Conservation (phyloP, 2,329 filamentous ascomycete species). For the Diaporthe helianthi region DNA sequence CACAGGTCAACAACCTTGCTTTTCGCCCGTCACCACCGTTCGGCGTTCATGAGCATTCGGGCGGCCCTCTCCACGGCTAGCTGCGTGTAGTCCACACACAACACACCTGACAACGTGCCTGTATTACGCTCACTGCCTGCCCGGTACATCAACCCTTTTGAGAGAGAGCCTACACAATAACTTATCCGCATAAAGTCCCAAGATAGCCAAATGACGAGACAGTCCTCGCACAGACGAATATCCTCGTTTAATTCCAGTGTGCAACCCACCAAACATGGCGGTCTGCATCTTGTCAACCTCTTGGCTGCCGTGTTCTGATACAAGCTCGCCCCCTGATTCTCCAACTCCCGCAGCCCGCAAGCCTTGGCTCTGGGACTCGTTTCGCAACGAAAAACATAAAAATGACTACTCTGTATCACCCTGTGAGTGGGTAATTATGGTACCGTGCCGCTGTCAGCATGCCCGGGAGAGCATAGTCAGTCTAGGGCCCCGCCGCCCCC, state of each 20-base stretch:
- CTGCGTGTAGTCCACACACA: neutral
- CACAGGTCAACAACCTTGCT: neutral
- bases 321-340: constrained; percentile 8
- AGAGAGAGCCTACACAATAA: neutral
- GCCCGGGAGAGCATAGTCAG: neutral
- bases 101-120: neutral
- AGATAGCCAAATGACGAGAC: neutral
- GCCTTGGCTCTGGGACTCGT: constrained; percentile 1
- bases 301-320: constrained; percentile 17
- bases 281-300: constrained; percentile 25
- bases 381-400: constrained; percentile 5
- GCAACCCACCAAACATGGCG: constrained; percentile 10
- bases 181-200: neutral
- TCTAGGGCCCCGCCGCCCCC: no score
- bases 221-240: constrained; percentile 6
- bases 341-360: constrained; percentile 12
- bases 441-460: neutral
- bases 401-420: neutral
- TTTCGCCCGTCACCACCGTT: neutral
- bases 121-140: neutral
- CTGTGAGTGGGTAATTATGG: neutral
- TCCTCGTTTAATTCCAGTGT: neutral
- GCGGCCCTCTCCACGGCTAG: neutral
- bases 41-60: neutral
- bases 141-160: neutral